Evolutionary conservation across 2,329 filamentous ascomycete genomes (phyloP).

Genomic region (Alternaria sp.): DNA sequence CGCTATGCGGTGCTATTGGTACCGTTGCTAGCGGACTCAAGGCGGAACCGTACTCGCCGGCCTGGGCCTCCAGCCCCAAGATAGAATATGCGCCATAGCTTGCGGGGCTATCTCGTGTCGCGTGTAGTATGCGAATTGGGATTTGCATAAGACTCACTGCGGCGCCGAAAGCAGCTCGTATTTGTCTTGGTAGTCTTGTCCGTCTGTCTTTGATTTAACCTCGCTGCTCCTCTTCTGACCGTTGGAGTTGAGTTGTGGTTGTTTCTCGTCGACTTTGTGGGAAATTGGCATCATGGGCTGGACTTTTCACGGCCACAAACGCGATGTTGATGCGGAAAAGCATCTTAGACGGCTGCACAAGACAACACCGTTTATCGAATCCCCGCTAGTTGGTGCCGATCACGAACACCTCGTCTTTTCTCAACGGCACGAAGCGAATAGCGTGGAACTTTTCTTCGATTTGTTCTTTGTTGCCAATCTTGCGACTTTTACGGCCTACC

Average conservation of each 20-base stretch:
- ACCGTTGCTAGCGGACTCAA: conserved; percentile 6
- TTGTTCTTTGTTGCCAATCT: conserved; percentile 46
- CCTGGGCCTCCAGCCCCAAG: background rate
- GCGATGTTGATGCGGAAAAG: conserved; percentile 42
- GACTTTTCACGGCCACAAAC: conserved; percentile 40
- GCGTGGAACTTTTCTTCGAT: conserved; percentile 48
- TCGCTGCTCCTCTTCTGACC: background rate
- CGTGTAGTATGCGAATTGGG: conserved; percentile 3
- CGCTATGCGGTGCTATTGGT: conserved; percentile 16
- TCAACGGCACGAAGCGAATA: conserved; percentile 49
- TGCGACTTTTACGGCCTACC: conserved; percentile 49
- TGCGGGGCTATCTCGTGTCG: background rate
- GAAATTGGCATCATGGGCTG: conserved; percentile 34
- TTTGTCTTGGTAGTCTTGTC: background rate
- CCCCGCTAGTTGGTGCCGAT: conserved; percentile 46
- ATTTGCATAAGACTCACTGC: conserved; percentile 12
- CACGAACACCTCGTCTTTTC: conserved; percentile 45
- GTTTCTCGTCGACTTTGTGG: background rate
- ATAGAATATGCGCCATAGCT: conserved; percentile 7
- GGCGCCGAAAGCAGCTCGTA: background rate
- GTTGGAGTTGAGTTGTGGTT: background rate
- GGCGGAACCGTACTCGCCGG: background rate
- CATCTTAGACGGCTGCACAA: conserved; percentile 45
- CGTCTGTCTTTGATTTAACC: background rate
- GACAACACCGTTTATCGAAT: conserved; percentile 43